These are phyloP conservation scores for Lichtheimia corymbifera DNA, from an alignment of 371 early-diverging fungal genomes.

Conservation along the genomic window DNA sequence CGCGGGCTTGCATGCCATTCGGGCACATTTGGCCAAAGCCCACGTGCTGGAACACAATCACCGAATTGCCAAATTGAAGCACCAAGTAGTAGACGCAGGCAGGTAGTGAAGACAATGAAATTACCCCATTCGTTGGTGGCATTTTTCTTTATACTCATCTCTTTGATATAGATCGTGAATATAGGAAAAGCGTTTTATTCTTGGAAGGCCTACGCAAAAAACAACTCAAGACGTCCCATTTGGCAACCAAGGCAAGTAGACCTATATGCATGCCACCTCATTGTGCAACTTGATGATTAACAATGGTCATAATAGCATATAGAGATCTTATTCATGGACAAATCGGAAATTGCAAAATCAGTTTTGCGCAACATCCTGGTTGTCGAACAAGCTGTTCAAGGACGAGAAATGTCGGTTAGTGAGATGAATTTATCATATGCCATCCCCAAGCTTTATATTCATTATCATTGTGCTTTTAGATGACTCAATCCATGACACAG, in stretches of 20 bases:
- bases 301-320: conserved; percentile 7
- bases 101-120: not conserved
- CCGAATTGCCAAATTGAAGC: conserved; percentile 4
- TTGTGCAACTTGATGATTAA: not conserved
- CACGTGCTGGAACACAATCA: not conserved
- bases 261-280: not conserved
- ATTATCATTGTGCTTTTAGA: not conserved
- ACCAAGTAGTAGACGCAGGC: not conserved
- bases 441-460: no score
- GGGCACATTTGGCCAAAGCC: not conserved
- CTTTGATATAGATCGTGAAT: conserved; percentile 8
- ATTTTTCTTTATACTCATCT: no score
- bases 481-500: conserved; percentile 1
- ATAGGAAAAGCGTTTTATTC: conserved; percentile 10
- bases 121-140: no score
- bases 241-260: conserved; percentile 13
- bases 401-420: conserved; percentile 15
- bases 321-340: conserved; percentile 16
- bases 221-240: conserved; percentile 12
- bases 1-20: not conserved
- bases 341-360: conserved; percentile 15
- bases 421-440: no score
- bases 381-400: conserved; percentile 12
- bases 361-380: conserved; percentile 12
- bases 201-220: conserved; percentile 12